Evolutionary conservation across 2,329 filamentous ascomycete genomes (phyloP).

Genomic region (Penicillium sp.): DNA sequence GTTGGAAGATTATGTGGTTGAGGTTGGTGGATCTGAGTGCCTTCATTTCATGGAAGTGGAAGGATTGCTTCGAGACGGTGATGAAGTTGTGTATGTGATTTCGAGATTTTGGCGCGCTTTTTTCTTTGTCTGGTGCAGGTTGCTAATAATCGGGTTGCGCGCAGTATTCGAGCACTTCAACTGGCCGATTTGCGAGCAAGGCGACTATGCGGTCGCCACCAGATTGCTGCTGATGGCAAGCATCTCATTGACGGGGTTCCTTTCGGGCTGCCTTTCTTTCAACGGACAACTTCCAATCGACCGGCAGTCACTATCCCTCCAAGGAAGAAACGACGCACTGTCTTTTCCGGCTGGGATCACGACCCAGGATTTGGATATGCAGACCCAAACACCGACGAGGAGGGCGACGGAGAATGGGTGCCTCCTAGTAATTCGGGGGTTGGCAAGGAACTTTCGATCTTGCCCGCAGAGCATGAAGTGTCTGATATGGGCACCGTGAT

Average conservation of each 20-base stretch:
- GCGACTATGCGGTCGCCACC: conserved; percentile 70
- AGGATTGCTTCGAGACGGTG: conserved; percentile 72
- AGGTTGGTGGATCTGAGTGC: conserved; percentile 80
- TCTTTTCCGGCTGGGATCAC: conserved; percentile 29
- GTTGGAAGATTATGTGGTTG: conserved; percentile 83
- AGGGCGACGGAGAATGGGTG: conserved; percentile 33
- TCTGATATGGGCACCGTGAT: conserved; percentile 39
- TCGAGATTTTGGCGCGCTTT: background rate
- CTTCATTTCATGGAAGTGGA: conserved; percentile 76
- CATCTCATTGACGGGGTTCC: conserved; percentile 82
- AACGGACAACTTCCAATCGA: conserved; percentile 54
- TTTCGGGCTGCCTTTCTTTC: conserved; percentile 72
- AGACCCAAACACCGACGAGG: conserved; percentile 20
- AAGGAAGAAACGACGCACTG: conserved; percentile 61
- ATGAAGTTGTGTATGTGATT: conserved; percentile 67
- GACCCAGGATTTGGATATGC: conserved; percentile 13
- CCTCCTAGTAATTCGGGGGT: conserved; percentile 25
- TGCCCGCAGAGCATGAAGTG: conserved; percentile 26
- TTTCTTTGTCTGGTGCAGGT: background rate
- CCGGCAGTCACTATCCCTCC: conserved; percentile 70
- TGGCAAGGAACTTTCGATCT: conserved; percentile 28
- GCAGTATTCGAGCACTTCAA: conserved; percentile 73
- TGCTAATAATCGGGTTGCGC: conserved; percentile 1
- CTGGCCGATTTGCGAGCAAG: conserved; percentile 71
- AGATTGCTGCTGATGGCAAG: conserved; percentile 74